These are phyloP conservation scores for Neohortaea acidophila DNA, from an alignment of 495 filamentous ascomycete genomes.

Conservation along the genomic window DNA sequence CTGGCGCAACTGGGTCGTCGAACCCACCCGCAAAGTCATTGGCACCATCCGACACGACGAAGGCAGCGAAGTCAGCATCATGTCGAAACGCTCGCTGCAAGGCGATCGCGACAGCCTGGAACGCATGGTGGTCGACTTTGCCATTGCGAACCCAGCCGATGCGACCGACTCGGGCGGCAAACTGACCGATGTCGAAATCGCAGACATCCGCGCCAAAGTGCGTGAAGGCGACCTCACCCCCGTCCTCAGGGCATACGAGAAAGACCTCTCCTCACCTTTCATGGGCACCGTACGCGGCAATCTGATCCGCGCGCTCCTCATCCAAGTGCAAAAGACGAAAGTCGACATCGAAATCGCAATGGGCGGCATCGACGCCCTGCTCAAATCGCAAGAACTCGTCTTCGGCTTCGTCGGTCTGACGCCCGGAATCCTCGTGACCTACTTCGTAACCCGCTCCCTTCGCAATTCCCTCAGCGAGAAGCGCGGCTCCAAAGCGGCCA, in stretches of 20 bases:
- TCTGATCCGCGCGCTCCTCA: slow-evolving; percentile 76
- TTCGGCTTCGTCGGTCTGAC: slow-evolving; percentile 91
- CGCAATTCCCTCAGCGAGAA: slow-evolving; percentile 49
- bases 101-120: slow-evolving; percentile 84
- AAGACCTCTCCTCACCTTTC: slow-evolving; percentile 65
- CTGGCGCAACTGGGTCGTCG: slow-evolving; percentile 88
- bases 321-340: slow-evolving; percentile 97
- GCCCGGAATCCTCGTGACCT: slow-evolving; percentile 70
- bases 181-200: slow-evolving; percentile 44
- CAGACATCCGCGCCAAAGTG: slow-evolving; percentile 58
- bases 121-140: slow-evolving; percentile 95
- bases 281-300: slow-evolving; percentile 67
- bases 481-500: slow-evolving; percentile 40
- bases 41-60: slow-evolving; percentile 84
- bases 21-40: slow-evolving; percentile 66
- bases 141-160: slow-evolving; percentile 52
- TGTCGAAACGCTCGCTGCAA: slow-evolving; percentile 78
- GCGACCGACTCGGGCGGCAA: slow-evolving; percentile 27
- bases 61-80: slow-evolving; percentile 81
- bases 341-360: slow-evolving; percentile 94
- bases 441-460: slow-evolving; percentile 60
- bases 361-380: slow-evolving; percentile 76
- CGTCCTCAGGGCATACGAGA: slow-evolving; percentile 78
- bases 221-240: slow-evolving; percentile 85
- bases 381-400: slow-evolving; percentile 92